Base-by-base conservation (phyloP, 345 rosid species). In the Zanthoxylum bungeanum region DNA sequence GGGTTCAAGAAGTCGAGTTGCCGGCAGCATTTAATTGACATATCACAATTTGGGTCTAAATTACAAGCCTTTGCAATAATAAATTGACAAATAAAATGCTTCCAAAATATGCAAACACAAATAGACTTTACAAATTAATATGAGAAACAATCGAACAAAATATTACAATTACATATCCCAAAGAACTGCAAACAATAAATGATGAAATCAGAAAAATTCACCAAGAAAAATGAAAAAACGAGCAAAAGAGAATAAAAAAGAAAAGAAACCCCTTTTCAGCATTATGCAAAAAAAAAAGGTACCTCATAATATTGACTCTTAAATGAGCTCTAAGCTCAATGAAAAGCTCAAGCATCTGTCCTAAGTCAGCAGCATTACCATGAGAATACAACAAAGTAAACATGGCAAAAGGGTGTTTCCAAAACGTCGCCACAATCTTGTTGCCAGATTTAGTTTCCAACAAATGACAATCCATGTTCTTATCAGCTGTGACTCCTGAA, bases 281-380 rank as follows among this genome's bases (percentile, higher is more conserved):
- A 69, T n/a, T n/a, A n/a, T n/a, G n/a, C n/a, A n/a, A 7, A 12
- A 27, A 16, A 9, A 14, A 64, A 7, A 4, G 25, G 52, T 58
- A 91, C 99, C 99, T 85, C 99, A 95, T 92, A 69, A 95, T 89
- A 76, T 95, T 95, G 84, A 95, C 89, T 9, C 96, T 86, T 34
- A 95, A 86, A 77, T 92, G 98, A 75, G 97, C 94, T 84, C 99
- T 84, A 60, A 95, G 99, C 81, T 92, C 98, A 60, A 91, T 83
- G 88, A 95, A 95, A 60, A 92, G 96, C 80, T 95, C 97, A 34
- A 83, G 86, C 97, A 95, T 95, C 76, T 92, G 98, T 22, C 99
- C 99, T 68, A 95, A 87, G 73, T 94, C 98, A 55, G 98, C 98
- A 30, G 98, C 98, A 78, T 94, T 94, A 65, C 98, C 98, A 73